phyloP scores from a whole-genome alignment of 208 protist species.

The Trichomonas gallinae region DNA sequence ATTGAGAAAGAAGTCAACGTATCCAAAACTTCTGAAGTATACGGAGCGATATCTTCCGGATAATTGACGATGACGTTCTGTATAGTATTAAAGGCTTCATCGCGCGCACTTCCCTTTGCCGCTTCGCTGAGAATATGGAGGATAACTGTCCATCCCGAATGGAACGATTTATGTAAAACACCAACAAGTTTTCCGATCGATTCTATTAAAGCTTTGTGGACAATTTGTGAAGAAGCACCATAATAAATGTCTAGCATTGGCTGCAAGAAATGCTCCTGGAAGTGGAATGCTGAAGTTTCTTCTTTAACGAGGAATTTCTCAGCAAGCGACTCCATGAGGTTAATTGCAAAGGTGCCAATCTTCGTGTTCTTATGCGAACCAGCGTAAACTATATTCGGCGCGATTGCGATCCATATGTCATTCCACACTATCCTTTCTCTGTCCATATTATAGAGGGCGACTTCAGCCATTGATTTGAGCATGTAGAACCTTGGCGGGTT shows the following conservation, averaged over 20 bases:
- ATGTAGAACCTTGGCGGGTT: neutral
- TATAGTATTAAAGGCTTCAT: neutral
- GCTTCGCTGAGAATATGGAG: neutral
- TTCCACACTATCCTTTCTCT: neutral
- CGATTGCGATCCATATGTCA: neutral
- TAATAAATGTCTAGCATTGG: neutral
- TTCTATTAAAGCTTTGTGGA: neutral
- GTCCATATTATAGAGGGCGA: neutral
- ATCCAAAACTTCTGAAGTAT: neutral
- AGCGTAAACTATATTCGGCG: neutral
- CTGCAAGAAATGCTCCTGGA: neutral
- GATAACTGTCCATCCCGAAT: neutral
- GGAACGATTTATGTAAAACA: neutral
- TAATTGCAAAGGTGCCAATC: neutral
- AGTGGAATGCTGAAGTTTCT: neutral
- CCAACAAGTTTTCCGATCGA: neutral
- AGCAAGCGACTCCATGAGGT: neutral
- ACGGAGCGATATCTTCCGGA: neutral
- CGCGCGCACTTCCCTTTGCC: no score
- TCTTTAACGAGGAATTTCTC: neutral
- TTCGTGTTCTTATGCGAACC: neutral
- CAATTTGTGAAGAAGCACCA: neutral
- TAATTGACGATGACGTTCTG: neutral
- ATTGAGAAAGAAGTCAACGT: neutral
- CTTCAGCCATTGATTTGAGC: neutral